Conservation (phyloP, 2,329 filamentous ascomycete species). For the Endocalyx cinctus region DNA sequence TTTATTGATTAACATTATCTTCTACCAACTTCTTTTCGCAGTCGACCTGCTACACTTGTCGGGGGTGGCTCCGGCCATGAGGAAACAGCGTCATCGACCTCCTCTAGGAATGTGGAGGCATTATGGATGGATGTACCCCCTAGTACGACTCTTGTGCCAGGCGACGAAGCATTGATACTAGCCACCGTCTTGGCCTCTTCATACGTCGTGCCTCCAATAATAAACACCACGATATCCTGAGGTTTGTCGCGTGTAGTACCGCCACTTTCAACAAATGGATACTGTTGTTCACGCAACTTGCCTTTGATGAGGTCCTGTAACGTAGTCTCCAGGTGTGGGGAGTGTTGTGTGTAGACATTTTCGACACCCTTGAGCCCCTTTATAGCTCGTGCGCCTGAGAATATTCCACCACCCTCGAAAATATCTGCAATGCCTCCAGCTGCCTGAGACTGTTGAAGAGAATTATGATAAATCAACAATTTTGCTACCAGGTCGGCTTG, state of each 20-base stretch:
- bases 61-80: constrained; percentile 73
- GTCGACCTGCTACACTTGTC: constrained; percentile 55
- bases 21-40: constrained; percentile 57
- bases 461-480: constrained; percentile 79
- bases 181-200: constrained; percentile 96
- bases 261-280: constrained; percentile 88
- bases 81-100: constrained; percentile 83
- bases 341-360: constrained; percentile 98
- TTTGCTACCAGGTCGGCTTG: constrained; percentile 77
- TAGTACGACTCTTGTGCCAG: constrained; percentile 82
- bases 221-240: constrained; percentile 93
- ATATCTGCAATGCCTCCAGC: constrained; percentile 80
- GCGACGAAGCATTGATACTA: constrained; percentile 86
- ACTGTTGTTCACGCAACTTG: constrained; percentile 76
- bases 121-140: constrained; percentile 89
- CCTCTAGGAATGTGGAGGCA: constrained; percentile 79
- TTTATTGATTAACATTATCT: no score
- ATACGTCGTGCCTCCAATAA: constrained; percentile 89
- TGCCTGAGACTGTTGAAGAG: constrained; percentile 73
- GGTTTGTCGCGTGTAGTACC: constrained; percentile 89
- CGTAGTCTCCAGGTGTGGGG: constrained; percentile 78
- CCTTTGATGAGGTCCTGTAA: constrained; percentile 93
- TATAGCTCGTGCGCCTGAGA: constrained; percentile 82
- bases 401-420: constrained; percentile 87
- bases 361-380: constrained; percentile 96